Evolutionary conservation across 805 yeast genomes (phyloP).

Genomic region (Tetrapisispora phaffii): DNA sequence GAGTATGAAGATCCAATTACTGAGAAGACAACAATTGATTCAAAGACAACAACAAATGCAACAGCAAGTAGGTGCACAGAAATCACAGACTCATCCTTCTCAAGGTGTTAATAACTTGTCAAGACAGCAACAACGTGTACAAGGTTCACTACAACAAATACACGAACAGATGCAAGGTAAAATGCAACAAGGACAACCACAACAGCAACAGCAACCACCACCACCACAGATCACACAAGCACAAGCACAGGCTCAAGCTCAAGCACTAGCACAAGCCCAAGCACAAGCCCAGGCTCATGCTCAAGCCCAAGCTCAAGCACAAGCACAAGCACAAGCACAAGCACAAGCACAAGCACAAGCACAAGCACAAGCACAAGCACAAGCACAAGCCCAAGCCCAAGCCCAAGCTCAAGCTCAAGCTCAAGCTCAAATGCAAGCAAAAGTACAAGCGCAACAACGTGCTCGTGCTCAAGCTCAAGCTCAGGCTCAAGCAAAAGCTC

Average conservation of each 20-base stretch:
- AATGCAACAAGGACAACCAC: slow-evolving; percentile 10
- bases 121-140: slow-evolving; percentile 19
- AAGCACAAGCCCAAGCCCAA: neutral
- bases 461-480: slow-evolving; percentile 1
- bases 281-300: slow-evolving; percentile 2
- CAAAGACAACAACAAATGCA: slow-evolving; percentile 29
- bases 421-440: slow-evolving; percentile 5
- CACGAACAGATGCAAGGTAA: slow-evolving; percentile 21
- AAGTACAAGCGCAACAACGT: slow-evolving; percentile 3
- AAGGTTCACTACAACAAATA: slow-evolving; percentile 20
- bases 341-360: slow-evolving; percentile 13
- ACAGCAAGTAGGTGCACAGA: slow-evolving; percentile 20
- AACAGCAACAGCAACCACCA: slow-evolving; percentile 9
- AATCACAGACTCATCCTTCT: slow-evolving; percentile 15
- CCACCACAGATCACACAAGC: slow-evolving; percentile 4
- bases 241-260: slow-evolving; percentile 3
- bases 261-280: slow-evolving; percentile 5
- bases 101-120: slow-evolving; percentile 9
- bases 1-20: slow-evolving; percentile 57
- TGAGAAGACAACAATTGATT: slow-evolving; percentile 31
- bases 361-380: slow-evolving; percentile 6
- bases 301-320: slow-evolving; percentile 3
- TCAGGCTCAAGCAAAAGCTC: slow-evolving; percentile 4
- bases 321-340: slow-evolving; percentile 8
- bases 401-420: slow-evolving; percentile 6